These are phyloP conservation scores for Phaffia australis DNA, from an alignment of 768 basidiomycete species.

Conservation along the genomic window DNA sequence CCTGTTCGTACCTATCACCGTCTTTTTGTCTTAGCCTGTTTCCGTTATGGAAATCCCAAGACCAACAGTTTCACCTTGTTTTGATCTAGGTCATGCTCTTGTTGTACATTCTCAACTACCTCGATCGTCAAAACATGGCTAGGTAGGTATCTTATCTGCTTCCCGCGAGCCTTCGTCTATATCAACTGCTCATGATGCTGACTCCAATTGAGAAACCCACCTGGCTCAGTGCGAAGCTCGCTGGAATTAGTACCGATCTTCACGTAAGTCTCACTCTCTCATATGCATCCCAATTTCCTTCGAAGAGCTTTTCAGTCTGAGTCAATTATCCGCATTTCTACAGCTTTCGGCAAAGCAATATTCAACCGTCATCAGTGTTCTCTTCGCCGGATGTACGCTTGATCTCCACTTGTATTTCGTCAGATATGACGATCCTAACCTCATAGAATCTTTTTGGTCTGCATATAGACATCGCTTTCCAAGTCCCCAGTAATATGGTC, in stretches of 20 bases:
- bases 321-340: neutral
- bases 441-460: neutral
- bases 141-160: neutral
- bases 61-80: neutral
- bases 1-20: conserved; percentile 5
- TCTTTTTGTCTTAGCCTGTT: conserved; percentile 19
- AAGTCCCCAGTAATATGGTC: conserved; percentile 21
- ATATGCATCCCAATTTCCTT: conserved; percentile 33
- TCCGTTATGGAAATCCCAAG: neutral
- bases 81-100: neutral
- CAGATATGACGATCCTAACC: too few species aligned
- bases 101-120: neutral
- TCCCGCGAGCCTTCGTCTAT: neutral
- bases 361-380: conserved; percentile 30
- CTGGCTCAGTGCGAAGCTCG: neutral
- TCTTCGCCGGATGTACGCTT: conserved; percentile 32
- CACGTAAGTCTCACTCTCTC: conserved; percentile 8
- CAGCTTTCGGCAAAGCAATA: conserved; percentile 28
- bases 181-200: too few species aligned
- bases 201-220: neutral
- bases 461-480: conserved; percentile 29
- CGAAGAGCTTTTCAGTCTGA: conserved; percentile 31
- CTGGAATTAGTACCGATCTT: neutral
- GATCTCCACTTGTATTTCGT: too few species aligned
- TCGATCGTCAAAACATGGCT: conserved; percentile 33